Percentiles rank a stretch among this genome's conserved stretches.
phyloP scores from a whole-genome alignment of 805 yeast genomes.

The Lipomyces starkeyi region DNA sequence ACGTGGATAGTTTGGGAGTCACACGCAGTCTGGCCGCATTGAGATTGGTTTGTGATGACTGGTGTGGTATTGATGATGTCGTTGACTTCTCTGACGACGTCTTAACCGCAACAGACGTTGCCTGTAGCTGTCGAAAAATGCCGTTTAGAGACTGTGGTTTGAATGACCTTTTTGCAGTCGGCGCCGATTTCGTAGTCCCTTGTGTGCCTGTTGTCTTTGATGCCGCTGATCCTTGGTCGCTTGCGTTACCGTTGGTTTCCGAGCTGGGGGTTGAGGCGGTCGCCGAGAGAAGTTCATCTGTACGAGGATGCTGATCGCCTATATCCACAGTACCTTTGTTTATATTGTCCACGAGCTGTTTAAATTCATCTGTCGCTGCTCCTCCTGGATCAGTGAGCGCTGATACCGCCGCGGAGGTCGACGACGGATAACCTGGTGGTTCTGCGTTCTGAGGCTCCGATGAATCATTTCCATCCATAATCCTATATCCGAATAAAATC shows the following conservation, averaged over 20 bases:
- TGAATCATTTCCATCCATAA: constrained; percentile 38
- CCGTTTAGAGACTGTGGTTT: constrained; percentile 48
- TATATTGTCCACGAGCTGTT: constrained; percentile 11
- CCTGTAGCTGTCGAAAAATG: constrained; percentile 41
- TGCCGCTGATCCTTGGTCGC: neutral
- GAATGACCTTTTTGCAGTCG: constrained; percentile 43
- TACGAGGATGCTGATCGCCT: constrained; percentile 1
- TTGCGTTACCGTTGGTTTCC: neutral
- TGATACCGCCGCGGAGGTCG: constrained; percentile 21
- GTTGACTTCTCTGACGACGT: constrained; percentile 25
- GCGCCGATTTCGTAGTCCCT: constrained; percentile 2
- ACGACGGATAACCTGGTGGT: constrained; percentile 13
- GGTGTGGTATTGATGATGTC: constrained; percentile 21
- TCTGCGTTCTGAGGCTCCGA: constrained; percentile 25
- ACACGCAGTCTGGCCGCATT: constrained; percentile 29
- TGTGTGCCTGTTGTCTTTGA: neutral
- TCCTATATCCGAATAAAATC: constrained; percentile 16
- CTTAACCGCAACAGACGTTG: constrained; percentile 19
- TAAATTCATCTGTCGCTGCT: constrained; percentile 14
- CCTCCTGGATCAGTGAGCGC: constrained; percentile 11
- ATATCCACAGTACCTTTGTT: neutral
- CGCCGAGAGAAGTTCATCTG: neutral
- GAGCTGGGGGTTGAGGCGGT: constrained; percentile 5
- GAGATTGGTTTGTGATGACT: neutral
- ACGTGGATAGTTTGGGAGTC: constrained; percentile 26